Conservation (phyloP, 371 early-diverging fungal species). For the Phascolomyces articulosus region DNA sequence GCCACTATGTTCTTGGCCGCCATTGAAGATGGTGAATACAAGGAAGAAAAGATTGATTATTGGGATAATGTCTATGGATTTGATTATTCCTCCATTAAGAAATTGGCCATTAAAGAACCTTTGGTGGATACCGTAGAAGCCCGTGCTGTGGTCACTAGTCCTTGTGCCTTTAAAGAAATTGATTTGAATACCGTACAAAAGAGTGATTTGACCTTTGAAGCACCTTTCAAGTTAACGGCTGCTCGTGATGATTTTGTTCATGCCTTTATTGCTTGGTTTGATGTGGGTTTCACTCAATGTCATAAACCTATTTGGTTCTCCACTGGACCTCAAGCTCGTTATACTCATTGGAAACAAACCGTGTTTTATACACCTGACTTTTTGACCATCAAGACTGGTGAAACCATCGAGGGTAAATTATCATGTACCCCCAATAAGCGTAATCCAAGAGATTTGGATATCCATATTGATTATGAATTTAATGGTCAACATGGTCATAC, state of each 20-base stretch:
- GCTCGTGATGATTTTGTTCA: slow-evolving; percentile 84
- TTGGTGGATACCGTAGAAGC: slow-evolving; percentile 90
- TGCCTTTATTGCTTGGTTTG: slow-evolving; percentile 94
- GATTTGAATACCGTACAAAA: slow-evolving; percentile 82
- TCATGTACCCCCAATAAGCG: slow-evolving; percentile 81
- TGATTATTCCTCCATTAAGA: slow-evolving; percentile 88
- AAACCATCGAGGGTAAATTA: slow-evolving; percentile 81
- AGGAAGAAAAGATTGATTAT: slow-evolving; percentile 91
- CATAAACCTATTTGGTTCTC: slow-evolving; percentile 89
- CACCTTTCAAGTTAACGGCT: slow-evolving; percentile 78
- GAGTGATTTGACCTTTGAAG: slow-evolving; percentile 82
- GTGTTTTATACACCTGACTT: slow-evolving; percentile 85
- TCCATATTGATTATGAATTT: slow-evolving; percentile 78
- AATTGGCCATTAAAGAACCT: slow-evolving; percentile 87
- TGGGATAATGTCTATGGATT: slow-evolving; percentile 96
- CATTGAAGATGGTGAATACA: slow-evolving; percentile 94
- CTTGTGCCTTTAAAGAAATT: slow-evolving; percentile 80
- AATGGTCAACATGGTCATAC: slow-evolving; percentile 63
- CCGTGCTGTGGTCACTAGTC: slow-evolving; percentile 75
- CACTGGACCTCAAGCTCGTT: slow-evolving; percentile 86
- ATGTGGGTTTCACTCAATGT: slow-evolving; percentile 87
- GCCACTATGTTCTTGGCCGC: slow-evolving; percentile 91
- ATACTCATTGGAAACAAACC: slow-evolving; percentile 99
- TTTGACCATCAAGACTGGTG: slow-evolving; percentile 77
- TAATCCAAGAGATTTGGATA: slow-evolving; percentile 96